Evolutionary conservation across 768 basidiomycete species (phyloP).

Genomic region (Suillus bovinus): DNA sequence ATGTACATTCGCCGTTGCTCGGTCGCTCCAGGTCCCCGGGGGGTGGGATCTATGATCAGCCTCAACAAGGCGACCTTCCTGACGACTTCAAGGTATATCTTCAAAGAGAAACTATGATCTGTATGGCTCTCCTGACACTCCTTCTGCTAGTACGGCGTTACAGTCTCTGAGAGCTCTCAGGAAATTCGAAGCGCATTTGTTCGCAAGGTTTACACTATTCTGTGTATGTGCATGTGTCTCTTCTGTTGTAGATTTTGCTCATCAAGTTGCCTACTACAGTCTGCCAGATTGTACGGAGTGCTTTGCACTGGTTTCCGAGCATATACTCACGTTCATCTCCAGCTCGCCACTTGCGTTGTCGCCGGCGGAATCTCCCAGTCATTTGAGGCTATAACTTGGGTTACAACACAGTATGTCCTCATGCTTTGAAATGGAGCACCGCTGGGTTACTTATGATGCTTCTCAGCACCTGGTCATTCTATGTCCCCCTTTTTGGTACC

Average conservation of each 20-base stretch:
- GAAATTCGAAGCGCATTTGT: constrained; percentile 87
- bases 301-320: neutral
- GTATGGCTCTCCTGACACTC: neutral
- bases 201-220: constrained; percentile 88
- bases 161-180: constrained; percentile 71
- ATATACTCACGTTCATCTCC: constrained; percentile 8
- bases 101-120: neutral
- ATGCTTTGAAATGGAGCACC: constrained; percentile 5
- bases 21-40: constrained; percentile 44
- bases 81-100: constrained; percentile 88
- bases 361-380: constrained; percentile 72
- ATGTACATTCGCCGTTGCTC: constrained; percentile 56
- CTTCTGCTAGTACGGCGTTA: constrained; percentile 62
- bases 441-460: constrained; percentile 6
- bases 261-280: constrained; percentile 42
- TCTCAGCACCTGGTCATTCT: constrained; percentile 74
- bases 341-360: constrained; percentile 78
- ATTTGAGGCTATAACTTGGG: constrained; percentile 61
- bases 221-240: constrained; percentile 57
- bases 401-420: constrained; percentile 60
- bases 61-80: constrained; percentile 70
- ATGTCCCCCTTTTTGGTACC: constrained; percentile 75
- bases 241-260: neutral
- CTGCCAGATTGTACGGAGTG: constrained; percentile 62
- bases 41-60: constrained; percentile 72